Conservation (phyloP, 179 eudicot genomes). For the Spinacia oleracea region DNA sequence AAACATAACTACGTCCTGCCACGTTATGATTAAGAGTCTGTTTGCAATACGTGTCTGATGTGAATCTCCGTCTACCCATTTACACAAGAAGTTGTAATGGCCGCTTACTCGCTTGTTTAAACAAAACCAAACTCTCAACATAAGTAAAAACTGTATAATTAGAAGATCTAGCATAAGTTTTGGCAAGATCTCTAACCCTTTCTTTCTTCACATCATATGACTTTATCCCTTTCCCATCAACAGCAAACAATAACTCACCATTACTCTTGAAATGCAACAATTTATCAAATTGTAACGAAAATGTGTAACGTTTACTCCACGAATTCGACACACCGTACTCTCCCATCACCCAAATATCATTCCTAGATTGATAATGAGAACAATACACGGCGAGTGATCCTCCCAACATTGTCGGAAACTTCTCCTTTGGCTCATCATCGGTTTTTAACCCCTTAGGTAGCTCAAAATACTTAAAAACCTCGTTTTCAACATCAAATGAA, state of each 20-base stretch:
- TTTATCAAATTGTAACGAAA: neutral
- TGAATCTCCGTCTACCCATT: no score
- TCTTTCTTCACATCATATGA: constrained; percentile 24
- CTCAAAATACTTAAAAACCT: constrained; percentile 19
- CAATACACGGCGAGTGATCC: constrained; percentile 24
- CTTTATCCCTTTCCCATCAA: constrained; percentile 23
- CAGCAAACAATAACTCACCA: constrained; percentile 27
- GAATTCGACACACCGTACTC: constrained; percentile 27
- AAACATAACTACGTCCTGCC: no score
- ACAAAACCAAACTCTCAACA: constrained; percentile 27
- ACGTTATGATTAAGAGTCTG: no score
- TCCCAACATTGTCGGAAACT: constrained; percentile 6
- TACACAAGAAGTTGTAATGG: neutral
- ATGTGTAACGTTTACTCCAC: constrained; percentile 26
- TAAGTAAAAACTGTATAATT: constrained; percentile 15
- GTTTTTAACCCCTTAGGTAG: neutral
- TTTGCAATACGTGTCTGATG: no score
- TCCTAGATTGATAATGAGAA: neutral
- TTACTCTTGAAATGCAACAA: constrained; percentile 19
- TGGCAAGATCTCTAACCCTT: constrained; percentile 22
- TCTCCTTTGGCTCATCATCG: neutral
- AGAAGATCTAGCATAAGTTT: constrained; percentile 21
- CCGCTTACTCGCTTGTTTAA: neutral
- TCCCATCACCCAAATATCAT: constrained; percentile 31
- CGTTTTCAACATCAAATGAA: constrained; percentile 21